Evolutionary conservation across 2,329 filamentous ascomycete genomes (phyloP).

Genomic region (Thelonectria rubi): DNA sequence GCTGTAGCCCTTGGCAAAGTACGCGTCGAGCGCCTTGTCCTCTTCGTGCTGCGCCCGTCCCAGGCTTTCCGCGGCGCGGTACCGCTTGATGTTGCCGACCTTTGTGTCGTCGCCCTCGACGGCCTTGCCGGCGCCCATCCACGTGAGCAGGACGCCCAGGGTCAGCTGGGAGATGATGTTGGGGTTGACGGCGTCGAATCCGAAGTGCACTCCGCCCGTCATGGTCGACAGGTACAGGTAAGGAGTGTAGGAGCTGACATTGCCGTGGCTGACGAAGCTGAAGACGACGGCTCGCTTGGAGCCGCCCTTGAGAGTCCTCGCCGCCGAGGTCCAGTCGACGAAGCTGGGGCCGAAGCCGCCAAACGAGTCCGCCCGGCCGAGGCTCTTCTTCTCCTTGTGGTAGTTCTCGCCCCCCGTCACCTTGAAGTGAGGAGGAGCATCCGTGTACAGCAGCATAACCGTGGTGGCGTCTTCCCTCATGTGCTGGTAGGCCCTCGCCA

Average conservation of each 20-base stretch:
- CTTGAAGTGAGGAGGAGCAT: conserved; percentile 57
- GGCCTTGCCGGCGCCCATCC: conserved; percentile 35
- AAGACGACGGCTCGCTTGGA: conserved; percentile 56
- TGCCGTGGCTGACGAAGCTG: conserved; percentile 47
- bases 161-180: conserved; percentile 53
- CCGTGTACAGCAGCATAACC: conserved; percentile 58
- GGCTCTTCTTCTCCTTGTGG: conserved; percentile 41
- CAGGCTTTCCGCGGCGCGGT: conserved; percentile 29
- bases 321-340: conserved; percentile 55
- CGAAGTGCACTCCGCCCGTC: conserved; percentile 54
- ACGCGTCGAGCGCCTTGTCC: neutral
- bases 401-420: conserved; percentile 43
- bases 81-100: conserved; percentile 24
- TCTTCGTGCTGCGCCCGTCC: conserved; percentile 17
- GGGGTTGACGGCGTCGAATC: conserved; percentile 37
- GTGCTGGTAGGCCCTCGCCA: conserved; percentile 55
- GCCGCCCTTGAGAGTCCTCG: conserved; percentile 44
- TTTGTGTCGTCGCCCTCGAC: conserved; percentile 19
- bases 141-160: conserved; percentile 40
- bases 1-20: conserved; percentile 8
- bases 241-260: conserved; percentile 40
- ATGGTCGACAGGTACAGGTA: conserved; percentile 54
- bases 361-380: conserved; percentile 35
- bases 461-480: conserved; percentile 60
- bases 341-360: conserved; percentile 49